Conservation (phyloP, 768 basidiomycete genomes). For the Tricholoma furcatifolium region DNA sequence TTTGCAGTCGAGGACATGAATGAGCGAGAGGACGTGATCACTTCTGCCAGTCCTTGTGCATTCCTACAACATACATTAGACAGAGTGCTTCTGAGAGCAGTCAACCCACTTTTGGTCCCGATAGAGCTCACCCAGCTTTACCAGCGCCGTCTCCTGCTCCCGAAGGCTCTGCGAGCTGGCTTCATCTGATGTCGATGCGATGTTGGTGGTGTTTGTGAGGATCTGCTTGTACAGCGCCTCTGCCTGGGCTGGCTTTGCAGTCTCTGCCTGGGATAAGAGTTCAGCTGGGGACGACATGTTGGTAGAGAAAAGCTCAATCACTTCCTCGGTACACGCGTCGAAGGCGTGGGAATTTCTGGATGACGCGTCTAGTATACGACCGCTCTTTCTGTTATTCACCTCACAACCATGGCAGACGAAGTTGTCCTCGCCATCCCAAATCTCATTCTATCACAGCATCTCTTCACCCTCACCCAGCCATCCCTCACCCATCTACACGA, state of each 20-base stretch:
- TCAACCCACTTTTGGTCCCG: slow-evolving; percentile 70
- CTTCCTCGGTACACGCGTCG: slow-evolving; percentile 29
- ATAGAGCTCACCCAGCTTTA: slow-evolving; percentile 85
- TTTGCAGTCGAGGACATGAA: slow-evolving; percentile 96
- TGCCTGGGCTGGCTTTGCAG: slow-evolving; percentile 56
- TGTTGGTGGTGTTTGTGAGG: slow-evolving; percentile 41
- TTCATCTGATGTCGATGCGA: slow-evolving; percentile 5
- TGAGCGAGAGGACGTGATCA: slow-evolving; percentile 77
- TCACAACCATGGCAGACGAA: slow-evolving; percentile 72
- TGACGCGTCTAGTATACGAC: slow-evolving; percentile 31
- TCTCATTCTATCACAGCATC: slow-evolving; percentile 73
- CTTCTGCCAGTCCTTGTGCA: slow-evolving; percentile 79
- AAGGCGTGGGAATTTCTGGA: slow-evolving; percentile 30
- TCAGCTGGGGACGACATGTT: slow-evolving; percentile 33
- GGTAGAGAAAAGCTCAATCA: slow-evolving; percentile 2
- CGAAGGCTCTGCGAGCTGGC: slow-evolving; percentile 45
- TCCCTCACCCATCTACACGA: slow-evolving; percentile 64
- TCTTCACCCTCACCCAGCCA: slow-evolving; percentile 69
- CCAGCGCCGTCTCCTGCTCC: slow-evolving; percentile 82
- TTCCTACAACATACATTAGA: slow-evolving; percentile 48
- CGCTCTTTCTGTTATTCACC: slow-evolving; percentile 5
- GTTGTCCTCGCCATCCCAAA: slow-evolving; percentile 85
- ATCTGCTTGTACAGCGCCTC: slow-evolving; percentile 78
- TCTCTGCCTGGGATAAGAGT: slow-evolving; percentile 57
- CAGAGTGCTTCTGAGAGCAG: too few relatives aligned